A percentile compares a stretch with the other conserved stretches of the same genome.
Evolutionary conservation across 495 filamentous ascomycete genomes (phyloP).

Genomic region (Talaromyces wortmannii): DNA sequence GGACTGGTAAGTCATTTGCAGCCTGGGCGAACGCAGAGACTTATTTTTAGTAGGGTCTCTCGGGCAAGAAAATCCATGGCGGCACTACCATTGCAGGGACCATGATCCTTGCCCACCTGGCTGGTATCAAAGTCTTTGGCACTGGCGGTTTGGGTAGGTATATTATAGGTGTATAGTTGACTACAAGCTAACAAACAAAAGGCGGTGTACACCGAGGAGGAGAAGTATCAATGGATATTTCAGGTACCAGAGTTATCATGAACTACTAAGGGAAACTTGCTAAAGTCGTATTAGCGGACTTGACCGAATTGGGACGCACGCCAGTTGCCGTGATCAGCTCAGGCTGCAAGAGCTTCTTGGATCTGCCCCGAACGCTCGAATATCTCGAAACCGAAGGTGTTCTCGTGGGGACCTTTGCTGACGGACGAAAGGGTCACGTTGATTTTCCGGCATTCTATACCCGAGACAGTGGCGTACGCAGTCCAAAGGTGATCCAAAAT

Average conservation of each 20-base stretch:
- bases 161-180: not conserved
- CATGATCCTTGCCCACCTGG: constrained; percentile 80
- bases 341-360: constrained; percentile 93
- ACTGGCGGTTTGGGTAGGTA: constrained; percentile 56
- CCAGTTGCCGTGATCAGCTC: constrained; percentile 81
- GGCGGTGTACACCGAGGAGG: constrained; percentile 93
- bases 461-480: constrained; percentile 72
- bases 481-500: constrained; percentile 64
- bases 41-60: constrained; percentile 40
- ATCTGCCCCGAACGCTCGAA: constrained; percentile 85
- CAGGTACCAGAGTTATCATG: constrained; percentile 25
- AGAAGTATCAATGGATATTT: constrained; percentile 83
- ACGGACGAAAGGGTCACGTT: constrained; percentile 58
- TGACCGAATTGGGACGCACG: constrained; percentile 91
- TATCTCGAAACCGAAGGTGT: constrained; percentile 93
- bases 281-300: constrained; percentile 52
- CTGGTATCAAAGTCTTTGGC: constrained; percentile 88
- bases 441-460: constrained; percentile 90
- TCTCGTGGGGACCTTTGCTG: constrained; percentile 79
- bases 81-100: constrained; percentile 92
- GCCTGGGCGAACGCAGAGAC: not conserved
- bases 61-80: constrained; percentile 64
- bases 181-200: constrained; percentile 29
- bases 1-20: constrained; percentile 56
- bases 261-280: not conserved